Percentiles rank a stretch among this genome's conserved stretches.
These are phyloP conservation scores for Acanthochlamys bracteata DNA, from an alignment of 106 monocot genomes.

Conservation along the genomic window DNA sequence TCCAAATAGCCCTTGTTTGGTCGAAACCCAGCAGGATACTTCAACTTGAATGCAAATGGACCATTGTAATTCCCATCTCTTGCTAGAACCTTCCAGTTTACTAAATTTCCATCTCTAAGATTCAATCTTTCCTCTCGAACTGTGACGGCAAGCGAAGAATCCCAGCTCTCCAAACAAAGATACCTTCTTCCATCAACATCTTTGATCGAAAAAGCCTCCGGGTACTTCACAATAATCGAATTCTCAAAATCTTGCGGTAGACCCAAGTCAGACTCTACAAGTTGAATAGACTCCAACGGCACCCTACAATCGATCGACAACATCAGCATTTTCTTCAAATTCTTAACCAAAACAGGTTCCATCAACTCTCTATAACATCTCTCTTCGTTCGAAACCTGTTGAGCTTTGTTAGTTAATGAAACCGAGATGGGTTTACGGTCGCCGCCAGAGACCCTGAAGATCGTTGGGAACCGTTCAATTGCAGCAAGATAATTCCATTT, in stretches of 20 bases:
- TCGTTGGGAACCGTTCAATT: slow-evolving; percentile 58
- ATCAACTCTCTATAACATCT: slow-evolving; percentile 33
- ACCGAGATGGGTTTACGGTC: slow-evolving; percentile 53
- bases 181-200: slow-evolving; percentile 30
- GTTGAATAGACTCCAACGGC: slow-evolving; percentile 63
- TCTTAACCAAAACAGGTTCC: slow-evolving; percentile 74
- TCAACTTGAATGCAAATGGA: slow-evolving; percentile 65
- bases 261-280: slow-evolving; percentile 58
- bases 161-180: slow-evolving; percentile 87
- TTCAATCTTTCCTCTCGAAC: slow-evolving; percentile 61
- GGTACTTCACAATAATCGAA: slow-evolving; percentile 51
- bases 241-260: slow-evolving; percentile 42
- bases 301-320: slow-evolving; percentile 85
- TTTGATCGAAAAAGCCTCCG: slow-evolving; percentile 44
- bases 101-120: slow-evolving; percentile 12
- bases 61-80: slow-evolving; percentile 64
- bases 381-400: slow-evolving; percentile 41
- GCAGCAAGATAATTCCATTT: slow-evolving; percentile 79
- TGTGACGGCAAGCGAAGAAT: slow-evolving; percentile 71
- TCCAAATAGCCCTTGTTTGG: slow-evolving; percentile 63
- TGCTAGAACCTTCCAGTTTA: slow-evolving; percentile 14
- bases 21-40: slow-evolving; percentile 60
- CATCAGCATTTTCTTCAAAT: slow-evolving; percentile 78
- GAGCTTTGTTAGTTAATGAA: slow-evolving; percentile 46
- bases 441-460: slow-evolving; percentile 75